Percentiles rank a stretch among this genome's conserved stretches.
These are phyloP conservation scores for Blastomyces emzantsi DNA, from an alignment of 2,329 filamentous ascomycete species.

Conservation along the genomic window DNA sequence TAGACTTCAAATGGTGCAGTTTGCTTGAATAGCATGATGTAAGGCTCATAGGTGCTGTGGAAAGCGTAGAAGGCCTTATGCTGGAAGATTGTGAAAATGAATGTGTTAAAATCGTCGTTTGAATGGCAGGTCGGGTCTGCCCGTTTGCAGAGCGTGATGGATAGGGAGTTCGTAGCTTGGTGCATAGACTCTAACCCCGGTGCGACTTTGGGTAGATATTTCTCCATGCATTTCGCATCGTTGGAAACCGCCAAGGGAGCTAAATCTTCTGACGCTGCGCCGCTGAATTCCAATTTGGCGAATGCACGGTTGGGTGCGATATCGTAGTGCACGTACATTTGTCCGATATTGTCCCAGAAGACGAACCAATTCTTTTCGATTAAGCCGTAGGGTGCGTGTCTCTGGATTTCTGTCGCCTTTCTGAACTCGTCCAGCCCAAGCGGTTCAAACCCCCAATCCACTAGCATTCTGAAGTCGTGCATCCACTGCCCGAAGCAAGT, in stretches of 20 bases:
- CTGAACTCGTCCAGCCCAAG: conserved; percentile 32
- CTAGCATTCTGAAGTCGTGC: conserved; percentile 45
- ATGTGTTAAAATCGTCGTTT: conserved; percentile 41
- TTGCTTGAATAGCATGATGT: conserved; percentile 45
- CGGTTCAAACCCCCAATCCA: conserved; percentile 35
- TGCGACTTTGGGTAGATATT: conserved; percentile 37
- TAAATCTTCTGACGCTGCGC: conserved; percentile 42
- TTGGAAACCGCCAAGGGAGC: conserved; percentile 27
- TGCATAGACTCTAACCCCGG: conserved; percentile 43
- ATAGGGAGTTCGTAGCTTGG: conserved; percentile 52
- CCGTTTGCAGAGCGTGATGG: conserved; percentile 47
- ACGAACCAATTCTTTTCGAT: conserved; percentile 57
- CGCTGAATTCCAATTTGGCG: conserved; percentile 38
- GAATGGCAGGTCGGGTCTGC: conserved; percentile 38
- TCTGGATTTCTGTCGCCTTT: conserved; percentile 43
- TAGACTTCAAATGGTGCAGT: conserved; percentile 43
- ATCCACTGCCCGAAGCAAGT: conserved; percentile 52
- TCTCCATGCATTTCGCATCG: conserved; percentile 42
- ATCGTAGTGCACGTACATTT: conserved; percentile 48
- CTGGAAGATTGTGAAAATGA: conserved; percentile 48
- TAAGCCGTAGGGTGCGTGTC: conserved; percentile 37
- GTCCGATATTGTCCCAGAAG: conserved; percentile 47
- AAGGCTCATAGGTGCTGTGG: conserved; percentile 49
- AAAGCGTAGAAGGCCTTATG: conserved; percentile 44
- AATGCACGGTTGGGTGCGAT: conserved; percentile 44